phyloP scores from a whole-genome alignment of 768 basidiomycete genomes.

The Boletus patriciae region DNA sequence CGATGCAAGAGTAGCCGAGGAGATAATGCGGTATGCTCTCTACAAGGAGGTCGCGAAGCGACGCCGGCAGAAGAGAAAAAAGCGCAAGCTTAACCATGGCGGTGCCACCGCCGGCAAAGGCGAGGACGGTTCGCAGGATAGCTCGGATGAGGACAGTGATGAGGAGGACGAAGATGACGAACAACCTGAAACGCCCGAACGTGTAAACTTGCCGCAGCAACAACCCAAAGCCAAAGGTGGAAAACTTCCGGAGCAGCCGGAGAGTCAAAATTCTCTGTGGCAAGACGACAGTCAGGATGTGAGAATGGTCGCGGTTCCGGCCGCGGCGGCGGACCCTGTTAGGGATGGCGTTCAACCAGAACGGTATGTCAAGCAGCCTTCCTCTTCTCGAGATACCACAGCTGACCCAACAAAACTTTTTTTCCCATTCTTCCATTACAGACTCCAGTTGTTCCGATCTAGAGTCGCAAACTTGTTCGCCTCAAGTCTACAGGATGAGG shows the following conservation, averaged over 20 bases:
- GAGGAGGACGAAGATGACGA: constrained; percentile 52
- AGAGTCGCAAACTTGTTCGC: constrained; percentile 73
- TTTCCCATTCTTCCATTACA: constrained; percentile 29
- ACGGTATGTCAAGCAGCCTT: constrained; percentile 49
- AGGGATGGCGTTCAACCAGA: constrained; percentile 50
- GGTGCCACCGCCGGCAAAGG: constrained; percentile 52
- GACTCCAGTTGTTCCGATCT: constrained; percentile 77
- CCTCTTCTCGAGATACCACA: not conserved
- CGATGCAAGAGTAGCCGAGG: constrained; percentile 90
- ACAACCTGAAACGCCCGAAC: constrained; percentile 36
- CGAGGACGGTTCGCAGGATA: constrained; percentile 44
- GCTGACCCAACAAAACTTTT: not conserved
- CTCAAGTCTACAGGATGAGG: constrained; percentile 68
- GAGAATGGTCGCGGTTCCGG: constrained; percentile 54
- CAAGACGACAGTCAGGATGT: constrained; percentile 67
- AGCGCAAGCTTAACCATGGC: constrained; percentile 80
- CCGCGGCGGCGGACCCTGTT: constrained; percentile 35
- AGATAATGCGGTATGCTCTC: constrained; percentile 94
- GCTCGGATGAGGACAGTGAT: constrained; percentile 37
- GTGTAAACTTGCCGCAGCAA: constrained; percentile 51
- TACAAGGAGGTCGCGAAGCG: constrained; percentile 96
- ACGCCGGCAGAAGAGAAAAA: constrained; percentile 65
- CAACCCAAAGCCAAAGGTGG: constrained; percentile 21
- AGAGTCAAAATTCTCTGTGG: constrained; percentile 60
- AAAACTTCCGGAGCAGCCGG: constrained; percentile 29